These are phyloP conservation scores for Paraphaeosphaeria minitans DNA, from an alignment of 2,329 filamentous ascomycete species.

Conservation along the genomic window DNA sequence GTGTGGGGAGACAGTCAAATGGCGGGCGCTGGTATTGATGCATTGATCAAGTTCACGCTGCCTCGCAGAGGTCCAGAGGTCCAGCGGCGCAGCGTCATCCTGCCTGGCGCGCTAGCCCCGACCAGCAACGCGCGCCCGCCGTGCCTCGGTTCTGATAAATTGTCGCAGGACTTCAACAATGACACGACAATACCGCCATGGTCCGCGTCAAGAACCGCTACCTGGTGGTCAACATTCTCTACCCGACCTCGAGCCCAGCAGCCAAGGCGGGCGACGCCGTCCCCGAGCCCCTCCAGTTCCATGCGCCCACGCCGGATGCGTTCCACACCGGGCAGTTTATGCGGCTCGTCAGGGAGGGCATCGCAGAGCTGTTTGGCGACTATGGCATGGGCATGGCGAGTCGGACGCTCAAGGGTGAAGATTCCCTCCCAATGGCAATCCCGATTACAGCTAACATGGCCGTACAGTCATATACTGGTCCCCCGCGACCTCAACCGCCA, in stretches of 20 bases:
- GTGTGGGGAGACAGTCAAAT: too few species aligned
- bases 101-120: not conserved
- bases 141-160: slow-evolving; percentile 2
- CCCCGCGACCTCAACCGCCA: slow-evolving; percentile 89
- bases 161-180: slow-evolving; percentile 6
- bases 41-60: not conserved
- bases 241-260: slow-evolving; percentile 64
- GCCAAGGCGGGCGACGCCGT: slow-evolving; percentile 43
- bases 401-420: slow-evolving; percentile 69
- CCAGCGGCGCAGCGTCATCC: slow-evolving; percentile 8
- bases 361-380: slow-evolving; percentile 65
- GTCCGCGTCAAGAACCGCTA: slow-evolving; percentile 97
- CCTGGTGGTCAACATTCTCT: slow-evolving; percentile 90
- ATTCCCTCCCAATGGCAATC: too few species aligned
- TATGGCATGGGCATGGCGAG: slow-evolving; percentile 80
- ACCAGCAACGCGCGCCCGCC: not conserved
- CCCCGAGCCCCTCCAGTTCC: slow-evolving; percentile 72
- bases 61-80: slow-evolving; percentile 2
- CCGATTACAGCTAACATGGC: slow-evolving; percentile 9
- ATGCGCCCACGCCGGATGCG: slow-evolving; percentile 75
- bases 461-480: slow-evolving; percentile 88
- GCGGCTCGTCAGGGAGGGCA: slow-evolving; percentile 61
- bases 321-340: slow-evolving; percentile 70
- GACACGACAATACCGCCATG: slow-evolving; percentile 59
- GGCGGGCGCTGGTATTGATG: not conserved